Evolutionary conservation across 176 grass and related monocot species (phyloP).

Genomic region (Guadua angustifolia): DNA sequence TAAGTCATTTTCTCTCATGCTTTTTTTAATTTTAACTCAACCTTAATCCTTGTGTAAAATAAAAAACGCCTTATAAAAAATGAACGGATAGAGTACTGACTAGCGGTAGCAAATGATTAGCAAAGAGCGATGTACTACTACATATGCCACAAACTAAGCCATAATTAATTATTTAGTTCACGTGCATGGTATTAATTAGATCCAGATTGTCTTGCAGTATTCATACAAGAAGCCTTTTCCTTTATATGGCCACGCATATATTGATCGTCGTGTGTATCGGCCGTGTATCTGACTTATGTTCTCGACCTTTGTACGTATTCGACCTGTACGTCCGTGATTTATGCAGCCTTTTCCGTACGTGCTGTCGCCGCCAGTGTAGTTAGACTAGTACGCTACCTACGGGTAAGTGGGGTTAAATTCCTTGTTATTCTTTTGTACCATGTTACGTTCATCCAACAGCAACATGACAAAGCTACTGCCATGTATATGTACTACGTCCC

Average conservation of each 20-base stretch:
- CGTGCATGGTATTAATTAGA: no score
- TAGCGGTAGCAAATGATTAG: no score
- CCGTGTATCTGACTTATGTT: neutral
- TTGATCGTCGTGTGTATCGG: neutral
- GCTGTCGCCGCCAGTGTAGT: neutral
- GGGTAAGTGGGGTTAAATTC: neutral
- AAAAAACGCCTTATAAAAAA: no score
- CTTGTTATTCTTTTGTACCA: neutral
- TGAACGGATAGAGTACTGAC: no score
- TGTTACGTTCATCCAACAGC: slow-evolving; percentile 11
- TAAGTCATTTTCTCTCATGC: no score
- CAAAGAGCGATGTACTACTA: no score
- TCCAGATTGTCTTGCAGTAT: no score
- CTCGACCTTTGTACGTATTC: neutral
- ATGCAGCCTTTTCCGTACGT: neutral
- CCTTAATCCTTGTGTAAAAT: no score
- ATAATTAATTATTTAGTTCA: no score
- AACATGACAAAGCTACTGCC: neutral
- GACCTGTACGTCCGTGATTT: neutral
- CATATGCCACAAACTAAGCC: no score
- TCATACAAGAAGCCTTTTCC: neutral
- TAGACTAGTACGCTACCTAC: neutral
- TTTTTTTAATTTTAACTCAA: no score
- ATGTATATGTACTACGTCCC: neutral
- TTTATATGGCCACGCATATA: neutral